Percentiles rank a stretch among this genome's conserved stretches.
phyloP scores from a whole-genome alignment of 2,329 filamentous ascomycete species.

The Beauveria medogensis region DNA sequence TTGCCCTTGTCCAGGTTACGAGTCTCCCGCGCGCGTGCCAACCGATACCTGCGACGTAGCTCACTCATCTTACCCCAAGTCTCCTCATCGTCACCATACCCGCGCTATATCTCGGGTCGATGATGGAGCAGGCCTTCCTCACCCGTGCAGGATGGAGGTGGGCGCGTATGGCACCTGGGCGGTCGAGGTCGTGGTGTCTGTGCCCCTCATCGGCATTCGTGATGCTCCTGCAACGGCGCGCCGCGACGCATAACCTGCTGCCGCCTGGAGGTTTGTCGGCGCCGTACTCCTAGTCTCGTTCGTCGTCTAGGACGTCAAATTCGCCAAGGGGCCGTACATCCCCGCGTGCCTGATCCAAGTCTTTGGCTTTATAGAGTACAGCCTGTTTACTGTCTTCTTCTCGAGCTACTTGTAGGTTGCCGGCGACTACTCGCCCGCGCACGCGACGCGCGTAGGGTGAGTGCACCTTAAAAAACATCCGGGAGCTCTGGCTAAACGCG shows the following conservation, averaged over 20 bases:
- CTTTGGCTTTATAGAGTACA: too few species aligned
- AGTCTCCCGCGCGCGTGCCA: background rate
- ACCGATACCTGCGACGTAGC: background rate
- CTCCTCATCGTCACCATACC: slow-evolving; percentile 25
- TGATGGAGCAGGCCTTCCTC: slow-evolving; percentile 27
- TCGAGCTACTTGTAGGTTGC: too few species aligned
- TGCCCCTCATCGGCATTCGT: slow-evolving; percentile 24
- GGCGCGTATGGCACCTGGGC: slow-evolving; percentile 33
- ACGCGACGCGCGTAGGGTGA: too few species aligned
- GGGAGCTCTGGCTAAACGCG: too few species aligned
- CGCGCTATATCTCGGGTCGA: slow-evolving; percentile 23
- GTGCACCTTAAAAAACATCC: too few species aligned
- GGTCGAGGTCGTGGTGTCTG: slow-evolving; percentile 25
- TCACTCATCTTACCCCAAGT: slow-evolving; percentile 9
- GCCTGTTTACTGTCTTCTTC: too few species aligned
- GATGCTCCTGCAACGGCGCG: slow-evolving; percentile 24
- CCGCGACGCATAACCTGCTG: slow-evolving; percentile 3
- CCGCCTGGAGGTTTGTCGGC: slow-evolving; percentile 18
- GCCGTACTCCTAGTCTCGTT: slow-evolving; percentile 19
- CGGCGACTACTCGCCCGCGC: too few species aligned
- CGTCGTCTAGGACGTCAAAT: slow-evolving; percentile 28
- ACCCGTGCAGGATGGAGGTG: slow-evolving; percentile 31
- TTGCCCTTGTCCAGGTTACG: background rate
- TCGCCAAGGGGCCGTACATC: slow-evolving; percentile 29
- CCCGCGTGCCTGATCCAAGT: slow-evolving; percentile 15